A percentile compares a stretch with the other conserved stretches of the same genome.
Evolutionary conservation across 1,284 basidiomycete genomes (phyloP).

Genomic region (Apiotrichum porosum): DNA sequence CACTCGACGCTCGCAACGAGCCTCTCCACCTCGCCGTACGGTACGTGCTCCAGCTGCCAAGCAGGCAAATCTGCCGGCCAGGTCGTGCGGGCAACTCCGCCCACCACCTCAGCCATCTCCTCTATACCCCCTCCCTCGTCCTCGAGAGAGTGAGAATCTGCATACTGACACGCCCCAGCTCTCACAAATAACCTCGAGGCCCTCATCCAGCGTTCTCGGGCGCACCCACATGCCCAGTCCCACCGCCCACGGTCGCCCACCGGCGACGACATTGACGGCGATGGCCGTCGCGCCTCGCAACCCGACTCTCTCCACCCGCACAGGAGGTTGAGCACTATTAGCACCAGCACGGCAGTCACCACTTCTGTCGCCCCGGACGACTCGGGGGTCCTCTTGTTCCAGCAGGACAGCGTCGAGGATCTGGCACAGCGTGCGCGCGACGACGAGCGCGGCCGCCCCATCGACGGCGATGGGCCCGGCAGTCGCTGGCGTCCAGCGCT

Average conservation of each 20-base stretch:
- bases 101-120: too few species aligned
- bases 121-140: too few species aligned
- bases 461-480: not conserved
- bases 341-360: not conserved
- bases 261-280: not conserved
- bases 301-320: too few species aligned
- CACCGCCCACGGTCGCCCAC: not conserved
- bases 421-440: not conserved
- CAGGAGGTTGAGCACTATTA: too few species aligned
- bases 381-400: conserved; percentile 7
- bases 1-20: conserved; percentile 39
- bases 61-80: not conserved
- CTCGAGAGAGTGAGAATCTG: too few species aligned
- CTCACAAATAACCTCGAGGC: conserved; percentile 44
- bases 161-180: too few species aligned
- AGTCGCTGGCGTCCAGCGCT: not conserved
- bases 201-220: conserved; percentile 39
- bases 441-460: not conserved
- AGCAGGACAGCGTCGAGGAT: conserved; percentile 7
- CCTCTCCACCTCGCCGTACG: conserved; percentile 43
- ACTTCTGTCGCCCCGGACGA: not conserved
- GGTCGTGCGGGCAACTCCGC: too few species aligned
- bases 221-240: conserved; percentile 17
- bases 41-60: conserved; percentile 32
- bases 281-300: too few species aligned